Evolutionary conservation across 768 basidiomycete species (phyloP).

Genomic region (Brasilioporus rufonigricans): DNA sequence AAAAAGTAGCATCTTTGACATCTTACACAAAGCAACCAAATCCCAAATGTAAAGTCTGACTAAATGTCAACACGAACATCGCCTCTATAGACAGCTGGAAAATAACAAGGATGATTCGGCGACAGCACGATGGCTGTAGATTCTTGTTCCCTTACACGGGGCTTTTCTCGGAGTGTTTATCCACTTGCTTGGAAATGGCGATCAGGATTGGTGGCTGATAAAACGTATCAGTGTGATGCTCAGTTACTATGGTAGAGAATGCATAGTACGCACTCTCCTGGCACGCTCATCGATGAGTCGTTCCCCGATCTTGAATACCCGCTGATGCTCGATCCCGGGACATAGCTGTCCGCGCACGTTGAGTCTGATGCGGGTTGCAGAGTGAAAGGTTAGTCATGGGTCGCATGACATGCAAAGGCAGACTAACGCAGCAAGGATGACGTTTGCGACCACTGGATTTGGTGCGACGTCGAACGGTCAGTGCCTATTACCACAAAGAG

Average conservation of each 20-base stretch:
- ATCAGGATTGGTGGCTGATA: slow-evolving; percentile 18
- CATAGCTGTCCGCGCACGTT: slow-evolving; percentile 7
- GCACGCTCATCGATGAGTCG: slow-evolving; percentile 1
- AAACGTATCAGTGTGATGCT: not conserved
- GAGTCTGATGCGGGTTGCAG: slow-evolving; percentile 2
- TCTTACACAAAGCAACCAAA: not conserved
- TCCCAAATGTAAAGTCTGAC: too few species aligned
- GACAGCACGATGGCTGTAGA: not conserved
- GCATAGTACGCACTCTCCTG: slow-evolving; percentile 10
- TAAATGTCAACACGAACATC: not conserved
- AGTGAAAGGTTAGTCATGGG: not conserved
- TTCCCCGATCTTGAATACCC: not conserved
- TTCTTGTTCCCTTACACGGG: slow-evolving; percentile 1
- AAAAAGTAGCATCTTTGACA: not conserved
- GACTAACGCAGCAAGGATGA: slow-evolving; percentile 19
- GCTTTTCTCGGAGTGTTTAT: slow-evolving; percentile 4
- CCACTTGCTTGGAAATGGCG: slow-evolving; percentile 10
- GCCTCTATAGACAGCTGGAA: too few species aligned
- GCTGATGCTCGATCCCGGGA: slow-evolving; percentile 16
- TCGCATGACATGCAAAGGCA: not conserved
- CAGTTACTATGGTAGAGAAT: too few species aligned
- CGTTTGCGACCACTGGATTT: slow-evolving; percentile 18
- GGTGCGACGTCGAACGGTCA: too few species aligned
- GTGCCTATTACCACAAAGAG: too few species aligned
- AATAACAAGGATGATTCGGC: not conserved